A percentile compares a stretch with the other conserved stretches of the same genome.
phyloP scores from a whole-genome alignment of 306 rosid species.

The Cyamopsis tetragonoloba region DNA sequence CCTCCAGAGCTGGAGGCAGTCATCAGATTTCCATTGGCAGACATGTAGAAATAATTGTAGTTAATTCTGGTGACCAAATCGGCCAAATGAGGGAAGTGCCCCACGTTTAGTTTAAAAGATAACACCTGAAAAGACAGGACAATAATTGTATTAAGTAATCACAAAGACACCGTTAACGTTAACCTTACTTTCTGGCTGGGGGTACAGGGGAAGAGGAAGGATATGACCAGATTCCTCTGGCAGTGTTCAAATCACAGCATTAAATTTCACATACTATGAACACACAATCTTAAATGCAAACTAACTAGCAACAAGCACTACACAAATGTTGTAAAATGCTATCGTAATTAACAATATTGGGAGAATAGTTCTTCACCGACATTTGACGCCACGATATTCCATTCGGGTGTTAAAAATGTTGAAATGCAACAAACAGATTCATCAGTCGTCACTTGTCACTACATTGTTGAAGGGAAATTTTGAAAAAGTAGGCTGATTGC shows the following conservation, averaged over 20 bases:
- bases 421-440: neutral
- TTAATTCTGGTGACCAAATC: slow-evolving; percentile 94
- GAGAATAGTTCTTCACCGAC: neutral
- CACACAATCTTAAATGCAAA: neutral
- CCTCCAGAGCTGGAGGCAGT: slow-evolving; percentile 60
- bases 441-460: neutral
- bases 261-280: neutral
- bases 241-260: neutral
- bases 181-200: neutral
- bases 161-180: neutral
- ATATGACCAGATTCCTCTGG: neutral
- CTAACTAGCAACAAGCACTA: neutral
- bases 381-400: neutral
- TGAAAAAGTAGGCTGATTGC: neutral
- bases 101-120: slow-evolving; percentile 90
- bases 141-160: slow-evolving; percentile 1
- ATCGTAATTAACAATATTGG: neutral
- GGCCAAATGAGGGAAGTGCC: slow-evolving; percentile 95
- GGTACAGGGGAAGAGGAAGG: neutral
- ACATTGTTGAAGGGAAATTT: neutral
- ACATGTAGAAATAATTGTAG: slow-evolving; percentile 90
- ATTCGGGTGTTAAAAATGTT: neutral
- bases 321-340: neutral
- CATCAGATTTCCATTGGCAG: slow-evolving; percentile 79
- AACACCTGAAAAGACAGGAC: slow-evolving; percentile 63